These are phyloP conservation scores for Heterobasidion occidentale DNA, from an alignment of 1,284 basidiomycete genomes.

Conservation along the genomic window DNA sequence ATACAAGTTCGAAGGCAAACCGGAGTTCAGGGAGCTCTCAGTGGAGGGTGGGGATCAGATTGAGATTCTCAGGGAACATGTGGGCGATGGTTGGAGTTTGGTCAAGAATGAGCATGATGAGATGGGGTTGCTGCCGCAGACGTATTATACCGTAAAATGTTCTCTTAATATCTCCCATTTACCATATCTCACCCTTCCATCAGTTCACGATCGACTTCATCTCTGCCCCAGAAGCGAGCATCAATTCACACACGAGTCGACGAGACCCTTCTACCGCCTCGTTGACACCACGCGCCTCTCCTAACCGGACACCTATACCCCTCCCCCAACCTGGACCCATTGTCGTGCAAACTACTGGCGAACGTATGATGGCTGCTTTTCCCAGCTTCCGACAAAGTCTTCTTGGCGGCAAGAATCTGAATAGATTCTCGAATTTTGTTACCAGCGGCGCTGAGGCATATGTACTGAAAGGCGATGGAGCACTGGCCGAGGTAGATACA, in stretches of 20 bases:
- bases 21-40: conserved; percentile 60
- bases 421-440: conserved; percentile 79
- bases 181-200: not conserved
- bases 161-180: conserved; percentile 3
- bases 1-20: conserved; percentile 66
- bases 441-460: conserved; percentile 80
- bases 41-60: conserved; percentile 60
- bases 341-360: conserved; percentile 67
- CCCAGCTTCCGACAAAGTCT: conserved; percentile 65
- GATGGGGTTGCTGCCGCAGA: conserved; percentile 59
- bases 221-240: conserved; percentile 31
- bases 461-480: conserved; percentile 48
- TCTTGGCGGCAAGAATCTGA: conserved; percentile 68
- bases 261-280: conserved; percentile 37
- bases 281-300: conserved; percentile 46
- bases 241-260: conserved; percentile 19
- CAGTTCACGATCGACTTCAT: conserved; percentile 60
- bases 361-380: conserved; percentile 40
- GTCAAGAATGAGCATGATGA: conserved; percentile 44
- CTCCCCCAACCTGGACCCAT: conserved; percentile 30
- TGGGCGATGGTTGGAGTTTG: conserved; percentile 72
- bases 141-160: conserved; percentile 64
- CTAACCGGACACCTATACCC: conserved; percentile 16
- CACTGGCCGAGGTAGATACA: not conserved
- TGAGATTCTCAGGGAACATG: conserved; percentile 55